phyloP scores from a whole-genome alignment of 257 asterid species.

The Solanum arcanum region DNA sequence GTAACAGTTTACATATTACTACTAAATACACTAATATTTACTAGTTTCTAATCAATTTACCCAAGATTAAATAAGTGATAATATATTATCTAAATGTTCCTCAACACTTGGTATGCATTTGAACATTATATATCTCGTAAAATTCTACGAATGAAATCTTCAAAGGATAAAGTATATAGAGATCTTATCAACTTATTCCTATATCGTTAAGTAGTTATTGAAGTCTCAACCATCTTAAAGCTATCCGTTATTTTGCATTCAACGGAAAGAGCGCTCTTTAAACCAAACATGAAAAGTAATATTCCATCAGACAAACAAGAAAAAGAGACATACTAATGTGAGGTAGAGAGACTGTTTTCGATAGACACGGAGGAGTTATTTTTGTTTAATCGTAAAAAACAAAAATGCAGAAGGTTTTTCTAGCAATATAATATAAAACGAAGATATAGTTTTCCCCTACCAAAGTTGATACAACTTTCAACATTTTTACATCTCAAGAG shows the following conservation, averaged over 20 bases:
- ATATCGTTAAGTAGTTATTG: not conserved
- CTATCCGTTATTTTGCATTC: not conserved
- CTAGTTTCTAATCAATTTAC: not conserved
- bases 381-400: not conserved
- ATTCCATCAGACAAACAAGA: not conserved
- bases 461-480: not conserved
- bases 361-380: not conserved
- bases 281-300: not conserved
- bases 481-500: not conserved
- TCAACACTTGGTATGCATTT: not conserved
- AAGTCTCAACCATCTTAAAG: not conserved
- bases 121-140: not conserved
- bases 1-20: not conserved
- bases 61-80: not conserved
- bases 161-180: fast-evolving
- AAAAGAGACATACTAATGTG: not conserved
- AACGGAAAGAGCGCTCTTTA: not conserved
- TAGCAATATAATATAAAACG: not conserved
- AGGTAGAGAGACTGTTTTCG: fast-evolving
- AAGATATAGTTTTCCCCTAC: not conserved
- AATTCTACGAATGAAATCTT: not conserved
- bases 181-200: not conserved
- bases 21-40: not conserved
- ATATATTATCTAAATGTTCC: not conserved
- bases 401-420: not conserved